Conservation (phyloP, 2,329 filamentous ascomycete species). For the Colletotrichum sp. region DNA sequence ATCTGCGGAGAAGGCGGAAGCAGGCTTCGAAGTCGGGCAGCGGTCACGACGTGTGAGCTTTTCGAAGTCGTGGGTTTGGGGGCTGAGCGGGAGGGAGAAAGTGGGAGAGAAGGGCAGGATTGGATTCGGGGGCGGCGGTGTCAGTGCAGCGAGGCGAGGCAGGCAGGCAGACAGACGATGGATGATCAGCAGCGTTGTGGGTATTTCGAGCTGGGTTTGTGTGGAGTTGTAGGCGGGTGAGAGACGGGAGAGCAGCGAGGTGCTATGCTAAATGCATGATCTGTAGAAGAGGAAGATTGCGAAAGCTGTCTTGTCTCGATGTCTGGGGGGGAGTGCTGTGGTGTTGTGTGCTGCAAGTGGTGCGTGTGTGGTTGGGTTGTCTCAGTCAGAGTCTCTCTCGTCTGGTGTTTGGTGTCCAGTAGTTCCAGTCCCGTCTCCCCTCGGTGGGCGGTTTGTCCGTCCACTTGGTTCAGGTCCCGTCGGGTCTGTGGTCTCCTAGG, state of each 20-base stretch:
- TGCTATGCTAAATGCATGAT: conserved; percentile 20
- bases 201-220: background rate
- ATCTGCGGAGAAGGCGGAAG: background rate
- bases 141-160: background rate
- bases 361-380: conserved; percentile 11
- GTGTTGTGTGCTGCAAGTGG: background rate
- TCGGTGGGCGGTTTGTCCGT: conserved; percentile 2
- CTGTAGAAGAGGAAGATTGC: background rate
- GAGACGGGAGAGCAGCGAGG: background rate
- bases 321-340: background rate
- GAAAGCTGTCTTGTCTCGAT: background rate
- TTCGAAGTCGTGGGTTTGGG: background rate
- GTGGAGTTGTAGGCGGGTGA: background rate
- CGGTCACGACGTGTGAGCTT: background rate
- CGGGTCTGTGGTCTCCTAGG: background rate
- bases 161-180: background rate
- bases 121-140: background rate
- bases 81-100: background rate
- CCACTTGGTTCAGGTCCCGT: background rate
- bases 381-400: conserved; percentile 15
- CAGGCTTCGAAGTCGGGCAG: background rate
- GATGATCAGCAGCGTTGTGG: background rate
- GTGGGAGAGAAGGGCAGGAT: background rate
- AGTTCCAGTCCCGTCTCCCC: background rate
- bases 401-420: background rate